phyloP scores from a whole-genome alignment of 2,329 filamentous ascomycete species.

The Biscogniauxia marginata region DNA sequence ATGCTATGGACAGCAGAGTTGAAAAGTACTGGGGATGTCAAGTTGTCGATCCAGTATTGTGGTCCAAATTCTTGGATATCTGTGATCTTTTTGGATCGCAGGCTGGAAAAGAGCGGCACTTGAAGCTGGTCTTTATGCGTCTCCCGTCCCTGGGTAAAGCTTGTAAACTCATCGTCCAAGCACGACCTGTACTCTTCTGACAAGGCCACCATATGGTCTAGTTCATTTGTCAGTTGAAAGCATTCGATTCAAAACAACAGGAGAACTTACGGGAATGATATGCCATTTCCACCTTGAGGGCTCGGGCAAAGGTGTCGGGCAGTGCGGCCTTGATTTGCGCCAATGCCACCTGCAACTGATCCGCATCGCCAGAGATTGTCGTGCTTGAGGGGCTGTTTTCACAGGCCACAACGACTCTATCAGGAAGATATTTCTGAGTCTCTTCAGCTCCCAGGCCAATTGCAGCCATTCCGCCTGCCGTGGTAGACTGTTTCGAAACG shows the following conservation, averaged over 20 bases:
- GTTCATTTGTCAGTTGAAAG: no score
- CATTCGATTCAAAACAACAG: no score
- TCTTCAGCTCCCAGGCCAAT: constrained; percentile 29
- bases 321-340: constrained; percentile 15
- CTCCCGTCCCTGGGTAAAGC: neutral
- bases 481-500: constrained; percentile 19
- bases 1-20: constrained; percentile 12
- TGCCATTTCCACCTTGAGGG: constrained; percentile 30
- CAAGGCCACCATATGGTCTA: no score
- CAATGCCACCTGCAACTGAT: constrained; percentile 19
- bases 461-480: constrained; percentile 33
- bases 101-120: constrained; percentile 21
- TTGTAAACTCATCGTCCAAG: no score
- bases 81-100: constrained; percentile 3
- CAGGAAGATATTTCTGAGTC: constrained; percentile 15
- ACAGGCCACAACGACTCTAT: constrained; percentile 21
- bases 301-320: constrained; percentile 16
- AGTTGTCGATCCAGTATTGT: constrained; percentile 21
- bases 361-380: constrained; percentile 24
- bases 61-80: constrained; percentile 4
- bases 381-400: constrained; percentile 26
- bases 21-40: constrained; percentile 23
- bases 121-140: no score
- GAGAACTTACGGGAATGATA: constrained; percentile 39
- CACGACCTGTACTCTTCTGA: no score